Percentiles rank a stretch among this genome's conserved stretches.
phyloP scores from a whole-genome alignment of 495 filamentous ascomycete species.

The Baudoinia panamericana region DNA sequence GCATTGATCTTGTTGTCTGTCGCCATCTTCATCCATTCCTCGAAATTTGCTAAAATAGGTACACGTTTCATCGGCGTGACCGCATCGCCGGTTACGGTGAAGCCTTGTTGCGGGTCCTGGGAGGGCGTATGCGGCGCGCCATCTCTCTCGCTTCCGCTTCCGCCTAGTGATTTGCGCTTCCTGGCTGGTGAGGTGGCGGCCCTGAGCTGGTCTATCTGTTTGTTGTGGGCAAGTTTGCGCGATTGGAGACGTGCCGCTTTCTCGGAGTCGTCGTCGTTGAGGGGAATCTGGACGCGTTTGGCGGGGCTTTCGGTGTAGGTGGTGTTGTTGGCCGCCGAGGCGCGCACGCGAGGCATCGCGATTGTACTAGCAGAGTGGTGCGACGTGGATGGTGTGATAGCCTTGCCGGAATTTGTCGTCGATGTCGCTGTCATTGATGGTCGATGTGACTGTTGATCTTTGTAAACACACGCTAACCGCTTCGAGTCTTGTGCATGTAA shows the following conservation, averaged over 20 bases:
- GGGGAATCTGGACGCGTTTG: conserved; percentile 47
- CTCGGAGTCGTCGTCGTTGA: conserved; percentile 90
- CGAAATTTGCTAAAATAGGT: conserved; percentile 91
- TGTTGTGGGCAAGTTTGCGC: conserved; percentile 74
- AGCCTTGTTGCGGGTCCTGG: conserved; percentile 44
- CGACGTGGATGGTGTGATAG: too few relatives aligned
- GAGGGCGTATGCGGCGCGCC: conserved; percentile 52
- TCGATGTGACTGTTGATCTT: too few relatives aligned
- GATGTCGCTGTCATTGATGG: too few relatives aligned
- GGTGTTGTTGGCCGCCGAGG: conserved; percentile 11
- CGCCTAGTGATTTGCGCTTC: conserved; percentile 48
- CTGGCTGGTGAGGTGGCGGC: conserved; percentile 81
- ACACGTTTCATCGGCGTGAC: conserved; percentile 95
- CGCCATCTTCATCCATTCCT: conserved; percentile 99
- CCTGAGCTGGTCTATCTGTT: conserved; percentile 82
- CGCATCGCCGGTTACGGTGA: conserved; percentile 46
- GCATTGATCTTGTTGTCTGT: conserved; percentile 99
- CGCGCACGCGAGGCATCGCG: conserved; percentile 25
- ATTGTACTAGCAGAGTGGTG: not conserved
- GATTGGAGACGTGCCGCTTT: conserved; percentile 81
- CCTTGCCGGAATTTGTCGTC: too few relatives aligned
- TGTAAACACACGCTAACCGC: too few relatives aligned
- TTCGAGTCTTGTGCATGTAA: too few relatives aligned
- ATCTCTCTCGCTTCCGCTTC: conserved; percentile 48
- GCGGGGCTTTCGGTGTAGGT: conserved; percentile 15